These are phyloP conservation scores for Penicillium herquei DNA, from an alignment of 495 filamentous ascomycete species.

Conservation along the genomic window DNA sequence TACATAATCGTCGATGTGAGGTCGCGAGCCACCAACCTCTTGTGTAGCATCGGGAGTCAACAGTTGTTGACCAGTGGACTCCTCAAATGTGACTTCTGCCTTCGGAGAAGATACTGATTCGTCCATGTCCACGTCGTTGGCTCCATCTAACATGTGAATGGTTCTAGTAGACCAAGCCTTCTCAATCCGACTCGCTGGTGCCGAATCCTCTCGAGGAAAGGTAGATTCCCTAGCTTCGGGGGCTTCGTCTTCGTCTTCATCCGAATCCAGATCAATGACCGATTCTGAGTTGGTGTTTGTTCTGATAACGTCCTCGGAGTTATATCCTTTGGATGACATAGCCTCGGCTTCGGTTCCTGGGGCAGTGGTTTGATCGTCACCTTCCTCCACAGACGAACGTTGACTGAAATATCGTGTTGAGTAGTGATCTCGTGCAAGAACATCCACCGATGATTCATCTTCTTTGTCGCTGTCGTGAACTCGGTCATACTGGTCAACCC, in stretches of 20 bases:
- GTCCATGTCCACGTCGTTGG: not conserved
- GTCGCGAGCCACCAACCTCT: not conserved
- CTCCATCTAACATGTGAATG: constrained; percentile 4
- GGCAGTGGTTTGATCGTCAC: not conserved
- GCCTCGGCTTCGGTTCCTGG: not conserved
- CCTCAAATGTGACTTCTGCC: not conserved
- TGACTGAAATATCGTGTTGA: not conserved
- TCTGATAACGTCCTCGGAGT: not conserved
- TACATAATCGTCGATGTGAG: not conserved
- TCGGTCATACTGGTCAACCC: constrained; percentile 11
- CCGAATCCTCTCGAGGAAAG: not conserved
- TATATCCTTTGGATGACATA: not conserved
- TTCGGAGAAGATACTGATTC: not conserved
- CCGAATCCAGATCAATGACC: constrained; percentile 3
- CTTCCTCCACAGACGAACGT: constrained; percentile 5
- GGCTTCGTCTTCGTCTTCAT: not conserved
- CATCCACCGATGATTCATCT: constrained; percentile 18
- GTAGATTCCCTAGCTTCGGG: not conserved
- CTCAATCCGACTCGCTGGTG: not conserved
- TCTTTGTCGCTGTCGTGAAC: constrained; percentile 19
- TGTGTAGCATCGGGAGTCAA: constrained; percentile 26
- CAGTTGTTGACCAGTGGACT: constrained; percentile 14
- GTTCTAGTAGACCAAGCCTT: not conserved
- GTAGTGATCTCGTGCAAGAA: constrained; percentile 7
- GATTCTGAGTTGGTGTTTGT: not conserved